A percentile compares a stretch with the other conserved stretches of the same genome.
These are phyloP conservation scores for Lizanozyma gosingica DNA, from an alignment of 1,139 yeast genomes.

Conservation along the genomic window DNA sequence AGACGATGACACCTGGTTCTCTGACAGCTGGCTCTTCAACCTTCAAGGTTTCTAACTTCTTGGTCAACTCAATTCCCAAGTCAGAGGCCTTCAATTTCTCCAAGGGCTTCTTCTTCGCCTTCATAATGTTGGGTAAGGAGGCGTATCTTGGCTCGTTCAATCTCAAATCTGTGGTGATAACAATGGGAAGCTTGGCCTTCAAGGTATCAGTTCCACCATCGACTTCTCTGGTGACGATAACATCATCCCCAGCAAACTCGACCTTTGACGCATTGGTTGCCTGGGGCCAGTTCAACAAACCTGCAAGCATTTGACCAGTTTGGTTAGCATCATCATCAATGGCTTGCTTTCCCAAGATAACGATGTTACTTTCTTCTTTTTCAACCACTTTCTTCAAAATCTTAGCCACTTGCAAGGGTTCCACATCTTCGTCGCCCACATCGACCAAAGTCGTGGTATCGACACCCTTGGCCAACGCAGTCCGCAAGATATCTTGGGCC, in stretches of 20 bases:
- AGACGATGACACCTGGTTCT: constrained; percentile 73
- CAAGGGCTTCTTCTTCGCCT: constrained; percentile 94
- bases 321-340: constrained; percentile 93
- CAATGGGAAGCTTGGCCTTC: constrained; percentile 69
- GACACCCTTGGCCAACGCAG: constrained; percentile 91
- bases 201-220: constrained; percentile 93
- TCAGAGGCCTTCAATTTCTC: constrained; percentile 63
- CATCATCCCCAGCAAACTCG: constrained; percentile 49
- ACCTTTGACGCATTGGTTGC: constrained; percentile 95
- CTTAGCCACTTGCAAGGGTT: constrained; percentile 90
- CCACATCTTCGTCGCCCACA: constrained; percentile 62
- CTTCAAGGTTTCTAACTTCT: constrained; percentile 60
- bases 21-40: constrained; percentile 84
- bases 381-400: constrained; percentile 67
- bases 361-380: constrained; percentile 62
- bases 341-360: constrained; percentile 90
- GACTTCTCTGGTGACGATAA: constrained; percentile 80
- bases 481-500: constrained; percentile 80
- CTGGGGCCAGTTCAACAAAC: constrained; percentile 92
- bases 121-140: constrained; percentile 90
- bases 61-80: constrained; percentile 55
- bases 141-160: constrained; percentile 93
- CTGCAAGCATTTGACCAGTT: constrained; percentile 97
- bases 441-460: constrained; percentile 80
- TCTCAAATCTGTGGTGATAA: constrained; percentile 88